Base-by-base conservation (phyloP, 345 rosid species). In the Lepidium aucheri region DNA sequence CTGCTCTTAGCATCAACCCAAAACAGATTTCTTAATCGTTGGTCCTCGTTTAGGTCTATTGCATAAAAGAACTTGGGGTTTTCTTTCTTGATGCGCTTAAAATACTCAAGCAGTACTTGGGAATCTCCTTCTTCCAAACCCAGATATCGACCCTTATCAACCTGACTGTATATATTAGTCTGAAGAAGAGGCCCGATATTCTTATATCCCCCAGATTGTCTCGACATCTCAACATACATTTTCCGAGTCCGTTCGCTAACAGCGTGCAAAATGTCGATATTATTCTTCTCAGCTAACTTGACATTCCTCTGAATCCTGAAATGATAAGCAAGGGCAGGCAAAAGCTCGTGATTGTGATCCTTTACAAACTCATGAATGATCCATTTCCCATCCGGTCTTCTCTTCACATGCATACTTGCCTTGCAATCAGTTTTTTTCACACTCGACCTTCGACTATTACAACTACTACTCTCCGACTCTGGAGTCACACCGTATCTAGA, bases 321-420 rank as follows among this genome's bases (percentile, higher is more conserved):
- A 74, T 77, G 84, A 63, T 80, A 80, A n/a, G 84, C 81, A 40
- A 77, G 77, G 40, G 89, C 89, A 42, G 89, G 91, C 20, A 86
- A 52, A 64, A 86, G 88, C 66, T 82, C 91, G 53, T 86, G 91
- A 53, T 86, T 86, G n/a, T 86, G 91, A 56, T 82, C 85, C 64
- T 82, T 83, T 10, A 84, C 54, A 74, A 86, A 86, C 62, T 78
- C 80, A 64, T 86, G 91, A 72, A 84, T 86, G 10, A 82, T 77
- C 91, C 88, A 86, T 60, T 74, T 83, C 56, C 88, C 91, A 77
- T 82, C 86, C 0, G 77, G 56, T 67, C 75, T 86, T 69, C 91
- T 83, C 84, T 86, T 86, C 53, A 86, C 91, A 74, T 86, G 91
- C 91, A 86, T 86, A 77, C 91, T 82, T 7, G 91, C 88, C 53